Conservation (phyloP, 441 rosid species). For the Populus tomentosa region DNA sequence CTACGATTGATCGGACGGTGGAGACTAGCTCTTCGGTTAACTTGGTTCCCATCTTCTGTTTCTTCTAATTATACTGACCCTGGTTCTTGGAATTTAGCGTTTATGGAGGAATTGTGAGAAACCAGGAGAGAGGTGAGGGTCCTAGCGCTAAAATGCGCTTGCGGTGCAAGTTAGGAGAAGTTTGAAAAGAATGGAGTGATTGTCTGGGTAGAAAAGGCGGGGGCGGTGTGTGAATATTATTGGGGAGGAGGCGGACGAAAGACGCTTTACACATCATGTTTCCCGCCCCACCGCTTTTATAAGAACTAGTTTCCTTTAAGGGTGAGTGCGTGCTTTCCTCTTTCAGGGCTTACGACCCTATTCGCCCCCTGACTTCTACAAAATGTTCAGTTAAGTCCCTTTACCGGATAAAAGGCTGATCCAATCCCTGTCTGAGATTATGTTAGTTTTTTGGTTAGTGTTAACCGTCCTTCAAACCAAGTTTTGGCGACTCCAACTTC, state of each 20-base stretch:
- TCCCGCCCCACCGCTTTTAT: constrained; percentile 21
- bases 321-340: neutral
- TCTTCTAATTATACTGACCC: constrained; percentile 37
- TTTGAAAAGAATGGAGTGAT: neutral
- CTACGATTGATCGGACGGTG: constrained; percentile 77
- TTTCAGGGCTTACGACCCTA: neutral
- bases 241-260: neutral
- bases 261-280: constrained; percentile 6
- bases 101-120: neutral
- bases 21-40: constrained; percentile 50
- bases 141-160: constrained; percentile 13
- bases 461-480: neutral
- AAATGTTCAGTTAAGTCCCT: neutral
- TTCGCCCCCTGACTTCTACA: neutral
- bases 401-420: neutral
- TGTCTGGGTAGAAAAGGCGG: neutral
- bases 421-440: neutral
- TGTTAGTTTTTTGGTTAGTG: no score
- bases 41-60: constrained; percentile 52
- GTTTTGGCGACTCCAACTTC: neutral
- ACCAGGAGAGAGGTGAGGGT: neutral
- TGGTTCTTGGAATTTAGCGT: constrained; percentile 1
- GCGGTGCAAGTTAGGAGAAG: neutral
- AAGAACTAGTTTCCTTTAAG: neutral
- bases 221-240: neutral